Conservation (phyloP, 495 filamentous ascomycete genomes). For the Aspergillus coremiiformis region DNA sequence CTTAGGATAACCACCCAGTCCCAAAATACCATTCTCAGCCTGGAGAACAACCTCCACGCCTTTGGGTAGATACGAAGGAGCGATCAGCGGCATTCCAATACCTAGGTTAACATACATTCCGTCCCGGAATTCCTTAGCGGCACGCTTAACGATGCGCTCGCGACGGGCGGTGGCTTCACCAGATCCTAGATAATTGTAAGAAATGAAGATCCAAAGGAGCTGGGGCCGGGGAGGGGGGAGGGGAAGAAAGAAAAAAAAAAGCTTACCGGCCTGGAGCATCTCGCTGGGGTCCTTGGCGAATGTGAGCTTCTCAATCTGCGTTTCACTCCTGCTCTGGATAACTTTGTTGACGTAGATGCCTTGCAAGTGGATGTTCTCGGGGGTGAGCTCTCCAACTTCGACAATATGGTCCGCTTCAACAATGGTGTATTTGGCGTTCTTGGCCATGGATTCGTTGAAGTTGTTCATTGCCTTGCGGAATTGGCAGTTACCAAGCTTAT, state of each 20-base stretch:
- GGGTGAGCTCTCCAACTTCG: slow-evolving; percentile 67
- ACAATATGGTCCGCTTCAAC: slow-evolving; percentile 89
- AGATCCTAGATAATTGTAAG: slow-evolving; percentile 41
- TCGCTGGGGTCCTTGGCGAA: slow-evolving; percentile 57
- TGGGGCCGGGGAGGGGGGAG: too few relatives aligned
- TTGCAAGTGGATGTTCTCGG: slow-evolving; percentile 71
- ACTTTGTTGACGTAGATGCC: slow-evolving; percentile 86
- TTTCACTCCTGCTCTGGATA: slow-evolving; percentile 62
- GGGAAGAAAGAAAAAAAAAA: background rate
- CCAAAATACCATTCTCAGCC: slow-evolving; percentile 85
- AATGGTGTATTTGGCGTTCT: slow-evolving; percentile 79
- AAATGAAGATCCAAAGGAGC: background rate
- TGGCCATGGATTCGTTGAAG: slow-evolving; percentile 86
- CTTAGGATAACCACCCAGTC: slow-evolving; percentile 73
- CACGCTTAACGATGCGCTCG: slow-evolving; percentile 74
- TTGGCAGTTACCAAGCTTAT: slow-evolving; percentile 82
- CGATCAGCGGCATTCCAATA: slow-evolving; percentile 87
- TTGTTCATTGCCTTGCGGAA: slow-evolving; percentile 81
- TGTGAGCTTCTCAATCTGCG: slow-evolving; percentile 77
- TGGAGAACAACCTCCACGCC: slow-evolving; percentile 77
- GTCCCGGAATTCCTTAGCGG: slow-evolving; percentile 87
- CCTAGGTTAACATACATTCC: slow-evolving; percentile 93
- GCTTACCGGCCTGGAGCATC: slow-evolving; percentile 41
- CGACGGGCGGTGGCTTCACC: slow-evolving; percentile 67
- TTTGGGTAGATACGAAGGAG: slow-evolving; percentile 70